Evolutionary conservation across 306 rosid genomes (phyloP).

Genomic region (Vachellia pachyceras): DNA sequence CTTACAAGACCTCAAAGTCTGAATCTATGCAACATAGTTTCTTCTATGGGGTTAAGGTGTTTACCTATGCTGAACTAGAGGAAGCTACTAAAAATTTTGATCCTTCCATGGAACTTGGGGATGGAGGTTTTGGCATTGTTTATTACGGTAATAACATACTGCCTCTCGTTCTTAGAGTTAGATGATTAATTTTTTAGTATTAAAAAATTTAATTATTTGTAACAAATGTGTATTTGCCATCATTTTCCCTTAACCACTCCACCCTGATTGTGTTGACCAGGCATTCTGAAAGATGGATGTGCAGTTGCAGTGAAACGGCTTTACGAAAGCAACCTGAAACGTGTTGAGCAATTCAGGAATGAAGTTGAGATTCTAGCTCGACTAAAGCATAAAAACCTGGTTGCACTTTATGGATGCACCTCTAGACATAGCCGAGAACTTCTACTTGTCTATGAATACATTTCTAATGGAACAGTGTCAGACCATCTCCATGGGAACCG

Average conservation of each 20-base stretch:
- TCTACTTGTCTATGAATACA: constrained; percentile 88
- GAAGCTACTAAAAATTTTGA: constrained; percentile 77
- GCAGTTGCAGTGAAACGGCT: constrained; percentile 92
- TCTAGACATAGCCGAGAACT: constrained; percentile 84
- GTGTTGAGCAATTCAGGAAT: constrained; percentile 85
- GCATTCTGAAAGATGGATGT: constrained; percentile 80
- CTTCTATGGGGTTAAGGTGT: constrained; percentile 75
- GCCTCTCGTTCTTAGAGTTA: too few species aligned
- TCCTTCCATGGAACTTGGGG: constrained; percentile 77
- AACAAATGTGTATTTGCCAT: not conserved
- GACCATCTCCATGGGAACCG: constrained; percentile 74
- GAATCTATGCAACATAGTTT: constrained; percentile 53
- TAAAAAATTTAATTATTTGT: too few species aligned
- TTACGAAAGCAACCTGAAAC: constrained; percentile 74
- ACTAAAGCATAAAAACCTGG: constrained; percentile 67
- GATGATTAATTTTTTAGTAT: too few species aligned
- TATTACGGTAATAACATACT: constrained; percentile 66
- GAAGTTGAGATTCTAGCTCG: constrained; percentile 80
- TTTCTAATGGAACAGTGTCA: constrained; percentile 90
- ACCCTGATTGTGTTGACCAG: constrained; percentile 52
- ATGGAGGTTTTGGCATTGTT: constrained; percentile 95
- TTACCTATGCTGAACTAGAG: constrained; percentile 72
- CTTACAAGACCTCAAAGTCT: constrained; percentile 60
- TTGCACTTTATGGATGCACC: constrained; percentile 83
- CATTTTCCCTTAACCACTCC: not conserved